Percentiles rank a stretch among this genome's conserved stretches.
Conservation (phyloP, 179 eudicot species). For the Drosera spatulata region DNA sequence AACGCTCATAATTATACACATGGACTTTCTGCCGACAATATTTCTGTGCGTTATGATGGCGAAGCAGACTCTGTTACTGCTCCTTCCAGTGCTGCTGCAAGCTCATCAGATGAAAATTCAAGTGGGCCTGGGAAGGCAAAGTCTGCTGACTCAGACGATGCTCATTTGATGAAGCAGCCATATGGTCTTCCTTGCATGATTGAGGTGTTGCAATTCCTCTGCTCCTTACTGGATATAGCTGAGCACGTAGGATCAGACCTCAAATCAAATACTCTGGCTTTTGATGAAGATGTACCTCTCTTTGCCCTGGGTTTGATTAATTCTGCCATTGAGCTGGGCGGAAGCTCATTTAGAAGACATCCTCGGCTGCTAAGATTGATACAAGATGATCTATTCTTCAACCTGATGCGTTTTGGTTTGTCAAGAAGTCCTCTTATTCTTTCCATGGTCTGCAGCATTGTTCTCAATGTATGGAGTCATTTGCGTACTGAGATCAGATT, state of each 20-base stretch:
- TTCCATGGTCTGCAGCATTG: conserved; percentile 36
- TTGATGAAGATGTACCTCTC: conserved; percentile 35
- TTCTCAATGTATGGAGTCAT: conserved; percentile 27
- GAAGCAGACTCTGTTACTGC: conserved; percentile 12
- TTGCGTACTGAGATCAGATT: conserved; percentile 30
- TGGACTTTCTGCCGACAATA: conserved; percentile 15
- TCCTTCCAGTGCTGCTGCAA: conserved; percentile 11
- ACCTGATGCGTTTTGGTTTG: conserved; percentile 29
- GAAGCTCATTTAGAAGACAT: conserved; percentile 19
- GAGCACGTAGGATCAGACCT: conserved; percentile 27
- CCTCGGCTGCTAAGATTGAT: conserved; percentile 23
- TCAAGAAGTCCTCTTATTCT: conserved; percentile 33
- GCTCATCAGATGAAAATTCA: conserved; percentile 16
- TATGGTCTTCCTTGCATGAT: conserved; percentile 40
- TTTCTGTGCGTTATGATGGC: conserved; percentile 18
- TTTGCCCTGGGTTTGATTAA: conserved; percentile 34
- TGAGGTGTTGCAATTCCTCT: conserved; percentile 36
- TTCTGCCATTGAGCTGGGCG: conserved; percentile 34
- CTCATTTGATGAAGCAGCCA: conserved; percentile 28
- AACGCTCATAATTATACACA: conserved; percentile 5
- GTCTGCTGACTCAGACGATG: conserved; percentile 21
- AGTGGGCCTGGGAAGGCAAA: conserved; percentile 19
- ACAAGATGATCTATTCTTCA: conserved; percentile 30
- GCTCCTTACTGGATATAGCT: conserved; percentile 29
- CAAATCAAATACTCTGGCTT: conserved; percentile 22